Conservation (phyloP, 2,329 filamentous ascomycete genomes). For the Emericellopsis atlantica region DNA sequence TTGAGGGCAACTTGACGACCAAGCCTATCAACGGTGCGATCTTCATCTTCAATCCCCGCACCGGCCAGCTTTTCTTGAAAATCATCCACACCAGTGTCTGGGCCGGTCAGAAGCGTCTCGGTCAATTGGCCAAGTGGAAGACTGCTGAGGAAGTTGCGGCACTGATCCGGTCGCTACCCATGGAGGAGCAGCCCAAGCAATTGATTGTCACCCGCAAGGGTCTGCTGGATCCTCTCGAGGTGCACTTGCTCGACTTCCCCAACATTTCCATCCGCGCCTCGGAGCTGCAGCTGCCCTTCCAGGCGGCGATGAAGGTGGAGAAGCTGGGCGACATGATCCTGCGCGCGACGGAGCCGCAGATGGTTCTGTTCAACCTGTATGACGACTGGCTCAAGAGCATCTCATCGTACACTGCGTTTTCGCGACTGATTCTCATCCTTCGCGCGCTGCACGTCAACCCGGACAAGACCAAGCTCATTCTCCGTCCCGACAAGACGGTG, state of each 20-base stretch:
- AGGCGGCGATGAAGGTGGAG: constrained; percentile 99
- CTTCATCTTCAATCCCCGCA: constrained; percentile 99
- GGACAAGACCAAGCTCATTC: constrained; percentile 92
- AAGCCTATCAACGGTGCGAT: constrained; percentile 99
- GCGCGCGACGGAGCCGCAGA: constrained; percentile 95
- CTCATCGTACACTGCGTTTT: constrained; percentile 97
- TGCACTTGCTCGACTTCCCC: constrained; percentile 94
- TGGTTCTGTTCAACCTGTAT: constrained; percentile 98
- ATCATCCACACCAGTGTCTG: constrained; percentile 99
- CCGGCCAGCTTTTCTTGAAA: constrained; percentile 94
- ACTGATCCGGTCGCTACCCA: constrained; percentile 84
- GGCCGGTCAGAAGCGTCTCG: constrained; percentile 98
- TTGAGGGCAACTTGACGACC: constrained; percentile 96
- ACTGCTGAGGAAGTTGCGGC: constrained; percentile 99
- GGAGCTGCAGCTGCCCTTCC: constrained; percentile 93
- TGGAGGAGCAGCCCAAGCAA: constrained; percentile 98
- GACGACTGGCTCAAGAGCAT: constrained; percentile 99
- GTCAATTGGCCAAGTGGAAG: constrained; percentile 98
- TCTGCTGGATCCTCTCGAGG: constrained; percentile 90
- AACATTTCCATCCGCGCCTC: constrained; percentile 98
- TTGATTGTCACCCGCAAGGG: constrained; percentile 97
- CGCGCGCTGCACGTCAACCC: constrained; percentile 94
- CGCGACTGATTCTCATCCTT: constrained; percentile 82
- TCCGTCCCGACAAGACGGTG: constrained; percentile 93
- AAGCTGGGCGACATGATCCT: constrained; percentile 99